phyloP scores from a whole-genome alignment of 108 stramenopile genomes.

The Epithemia pelagica region DNA sequence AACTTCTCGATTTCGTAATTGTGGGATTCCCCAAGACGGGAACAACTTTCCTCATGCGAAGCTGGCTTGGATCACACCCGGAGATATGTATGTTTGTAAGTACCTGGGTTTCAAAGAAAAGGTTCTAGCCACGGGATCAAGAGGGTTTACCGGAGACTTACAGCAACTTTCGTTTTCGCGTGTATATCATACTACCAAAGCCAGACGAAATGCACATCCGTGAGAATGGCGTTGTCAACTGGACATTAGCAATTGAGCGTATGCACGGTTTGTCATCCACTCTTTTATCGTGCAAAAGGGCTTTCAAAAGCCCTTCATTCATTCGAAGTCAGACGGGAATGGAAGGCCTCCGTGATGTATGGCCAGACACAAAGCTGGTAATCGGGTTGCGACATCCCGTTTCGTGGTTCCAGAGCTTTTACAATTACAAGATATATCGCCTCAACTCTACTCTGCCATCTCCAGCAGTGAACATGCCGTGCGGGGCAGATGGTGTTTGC shows the following conservation, averaged over 20 bases:
- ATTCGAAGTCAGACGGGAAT: background rate
- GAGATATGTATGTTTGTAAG: slow-evolving; percentile 4
- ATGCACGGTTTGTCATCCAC: background rate
- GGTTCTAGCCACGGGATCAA: background rate
- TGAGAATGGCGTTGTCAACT: background rate
- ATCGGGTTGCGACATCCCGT: slow-evolving; percentile 68
- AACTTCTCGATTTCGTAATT: slow-evolving; percentile 61
- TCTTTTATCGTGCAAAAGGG: background rate
- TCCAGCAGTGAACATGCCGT: background rate
- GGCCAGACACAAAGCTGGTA: slow-evolving; percentile 54
- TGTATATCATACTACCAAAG: too few species aligned
- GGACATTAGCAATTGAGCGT: background rate
- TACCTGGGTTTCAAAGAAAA: background rate
- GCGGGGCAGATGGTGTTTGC: background rate
- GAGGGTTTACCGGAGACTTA: too few species aligned
- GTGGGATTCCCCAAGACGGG: slow-evolving; percentile 73
- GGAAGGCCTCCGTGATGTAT: background rate
- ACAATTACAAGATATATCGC: slow-evolving; percentile 34
- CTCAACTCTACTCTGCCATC: background rate
- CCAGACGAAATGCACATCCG: background rate
- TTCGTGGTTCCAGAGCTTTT: slow-evolving; percentile 57
- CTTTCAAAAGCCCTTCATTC: background rate
- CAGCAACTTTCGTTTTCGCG: too few species aligned
- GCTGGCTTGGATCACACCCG: slow-evolving; percentile 20
- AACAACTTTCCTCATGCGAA: slow-evolving; percentile 47